Evolutionary conservation across 176 grass and related monocot species (phyloP).

Genomic region (Oryza officinalis): DNA sequence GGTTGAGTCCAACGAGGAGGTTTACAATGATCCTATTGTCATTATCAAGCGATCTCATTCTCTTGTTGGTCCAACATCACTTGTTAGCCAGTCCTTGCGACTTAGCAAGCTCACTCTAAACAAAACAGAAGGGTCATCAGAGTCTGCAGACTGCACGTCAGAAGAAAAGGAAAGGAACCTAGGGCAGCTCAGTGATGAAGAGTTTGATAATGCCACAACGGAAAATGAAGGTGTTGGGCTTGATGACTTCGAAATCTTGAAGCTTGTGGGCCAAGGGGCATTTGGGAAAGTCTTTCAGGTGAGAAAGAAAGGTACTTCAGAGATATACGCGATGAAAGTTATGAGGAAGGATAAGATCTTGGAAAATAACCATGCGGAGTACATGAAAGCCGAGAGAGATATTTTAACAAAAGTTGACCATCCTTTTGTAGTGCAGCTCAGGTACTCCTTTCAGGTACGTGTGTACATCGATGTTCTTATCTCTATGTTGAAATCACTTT

Average conservation of each 20-base stretch:
- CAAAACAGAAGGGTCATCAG: constrained; percentile 48
- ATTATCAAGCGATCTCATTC: constrained; percentile 88
- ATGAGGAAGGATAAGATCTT: constrained; percentile 96
- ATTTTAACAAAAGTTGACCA: constrained; percentile 97
- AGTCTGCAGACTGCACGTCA: constrained; percentile 41
- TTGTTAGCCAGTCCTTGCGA: constrained; percentile 56
- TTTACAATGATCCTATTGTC: constrained; percentile 68
- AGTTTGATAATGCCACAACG: constrained; percentile 24
- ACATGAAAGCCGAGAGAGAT: constrained; percentile 96
- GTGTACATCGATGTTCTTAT: neutral
- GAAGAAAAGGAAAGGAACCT: constrained; percentile 44
- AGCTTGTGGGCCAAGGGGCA: constrained; percentile 91
- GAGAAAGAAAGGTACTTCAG: constrained; percentile 83
- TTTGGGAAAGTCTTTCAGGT: constrained; percentile 99
- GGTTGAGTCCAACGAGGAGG: constrained; percentile 52
- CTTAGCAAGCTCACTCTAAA: constrained; percentile 62
- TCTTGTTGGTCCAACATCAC: constrained; percentile 79
- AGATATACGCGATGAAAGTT: constrained; percentile 99
- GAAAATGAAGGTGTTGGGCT: constrained; percentile 64
- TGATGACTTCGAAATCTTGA: constrained; percentile 92
- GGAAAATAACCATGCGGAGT: constrained; percentile 90
- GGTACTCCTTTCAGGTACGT: constrained; percentile 93
- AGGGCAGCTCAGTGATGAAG: constrained; percentile 57
- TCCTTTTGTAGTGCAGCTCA: constrained; percentile 92
- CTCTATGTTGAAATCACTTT: neutral